Evolutionary conservation across 495 filamentous ascomycete genomes (phyloP).

Genomic region (Collariella sp.): DNA sequence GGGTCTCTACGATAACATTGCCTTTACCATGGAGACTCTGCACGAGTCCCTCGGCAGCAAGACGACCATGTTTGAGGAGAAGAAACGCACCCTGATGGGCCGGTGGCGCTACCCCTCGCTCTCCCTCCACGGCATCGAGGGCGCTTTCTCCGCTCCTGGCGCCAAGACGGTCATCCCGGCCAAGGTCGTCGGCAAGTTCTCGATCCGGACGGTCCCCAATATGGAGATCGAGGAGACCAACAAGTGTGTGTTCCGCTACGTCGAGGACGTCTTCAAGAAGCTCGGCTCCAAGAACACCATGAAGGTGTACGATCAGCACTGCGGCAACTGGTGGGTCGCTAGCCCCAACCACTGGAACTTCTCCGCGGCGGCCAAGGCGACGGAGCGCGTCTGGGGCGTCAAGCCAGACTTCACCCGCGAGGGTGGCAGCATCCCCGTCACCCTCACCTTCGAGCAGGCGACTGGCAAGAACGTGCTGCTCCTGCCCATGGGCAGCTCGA

Average conservation of each 20-base stretch:
- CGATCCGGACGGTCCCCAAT: conserved; percentile 91
- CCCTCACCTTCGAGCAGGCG: conserved; percentile 92
- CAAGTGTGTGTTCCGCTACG: conserved; percentile 67
- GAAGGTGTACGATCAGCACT: conserved; percentile 71
- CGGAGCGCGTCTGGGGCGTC: conserved; percentile 82
- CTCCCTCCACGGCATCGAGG: conserved; percentile 93
- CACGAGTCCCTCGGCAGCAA: conserved; percentile 81
- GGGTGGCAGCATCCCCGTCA: conserved; percentile 94
- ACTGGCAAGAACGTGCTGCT: conserved; percentile 98
- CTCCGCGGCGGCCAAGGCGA: conserved; percentile 81
- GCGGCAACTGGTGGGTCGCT: conserved; percentile 97
- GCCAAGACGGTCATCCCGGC: conserved; percentile 99
- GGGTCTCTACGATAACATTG: conserved; percentile 71
- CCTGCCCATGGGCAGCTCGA: conserved; percentile 92
- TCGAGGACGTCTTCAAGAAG: conserved; percentile 71
- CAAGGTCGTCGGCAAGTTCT: conserved; percentile 96
- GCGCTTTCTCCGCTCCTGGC: conserved; percentile 85
- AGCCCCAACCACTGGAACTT: conserved; percentile 99
- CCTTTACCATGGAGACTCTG: conserved; percentile 91
- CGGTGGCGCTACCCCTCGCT: conserved; percentile 91
- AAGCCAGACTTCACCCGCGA: conserved; percentile 94
- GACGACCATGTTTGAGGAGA: conserved; percentile 75
- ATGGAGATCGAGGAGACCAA: conserved; percentile 92
- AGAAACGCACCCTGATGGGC: conserved; percentile 86
- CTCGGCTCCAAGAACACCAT: conserved; percentile 84